A percentile compares a stretch with the other conserved stretches of the same genome.
Conservation (phyloP, 768 basidiomycete genomes). For the Hirschioporus abietinus region DNA sequence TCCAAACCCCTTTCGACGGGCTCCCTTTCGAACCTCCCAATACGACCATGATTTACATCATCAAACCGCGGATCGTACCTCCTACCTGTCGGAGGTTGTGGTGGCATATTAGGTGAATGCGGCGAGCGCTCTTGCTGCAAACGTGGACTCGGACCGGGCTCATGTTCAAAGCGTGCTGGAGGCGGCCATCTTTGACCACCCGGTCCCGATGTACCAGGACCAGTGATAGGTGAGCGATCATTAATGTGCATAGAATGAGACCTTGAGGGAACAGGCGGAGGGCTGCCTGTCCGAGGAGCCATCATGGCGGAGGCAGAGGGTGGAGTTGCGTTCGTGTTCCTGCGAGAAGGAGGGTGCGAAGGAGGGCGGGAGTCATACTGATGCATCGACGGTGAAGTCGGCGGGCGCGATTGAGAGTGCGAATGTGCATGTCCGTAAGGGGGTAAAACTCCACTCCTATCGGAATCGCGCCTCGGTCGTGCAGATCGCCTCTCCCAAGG, state of each 20-base stretch:
- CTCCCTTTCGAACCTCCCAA: conserved; percentile 1
- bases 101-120: conserved; percentile 30
- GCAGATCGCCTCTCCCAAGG: conserved; percentile 52
- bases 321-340: conserved; percentile 32
- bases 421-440: conserved; percentile 36
- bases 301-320: conserved; percentile 40
- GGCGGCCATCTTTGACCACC: conserved; percentile 26
- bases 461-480: background rate
- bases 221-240: conserved; percentile 45
- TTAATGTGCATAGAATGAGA: conserved; percentile 48
- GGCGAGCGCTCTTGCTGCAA: background rate
- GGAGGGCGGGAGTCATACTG: conserved; percentile 32
- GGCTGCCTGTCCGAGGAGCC: conserved; percentile 12
- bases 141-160: background rate
- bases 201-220: conserved; percentile 45
- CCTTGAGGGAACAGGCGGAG: conserved; percentile 26
- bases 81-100: conserved; percentile 32
- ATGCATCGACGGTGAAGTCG: conserved; percentile 36
- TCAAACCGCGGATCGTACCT: conserved; percentile 65
- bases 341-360: conserved; percentile 29
- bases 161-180: conserved; percentile 14
- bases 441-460: conserved; percentile 15
- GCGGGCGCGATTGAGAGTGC: conserved; percentile 21
- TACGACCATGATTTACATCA: conserved; percentile 32
- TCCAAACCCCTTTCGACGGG: conserved; percentile 26